Percentiles rank a stretch among this genome's conserved stretches.
Evolutionary conservation across 169 alveolate species (phyloP).

Genomic region (Cryptosporidium viatorum): DNA sequence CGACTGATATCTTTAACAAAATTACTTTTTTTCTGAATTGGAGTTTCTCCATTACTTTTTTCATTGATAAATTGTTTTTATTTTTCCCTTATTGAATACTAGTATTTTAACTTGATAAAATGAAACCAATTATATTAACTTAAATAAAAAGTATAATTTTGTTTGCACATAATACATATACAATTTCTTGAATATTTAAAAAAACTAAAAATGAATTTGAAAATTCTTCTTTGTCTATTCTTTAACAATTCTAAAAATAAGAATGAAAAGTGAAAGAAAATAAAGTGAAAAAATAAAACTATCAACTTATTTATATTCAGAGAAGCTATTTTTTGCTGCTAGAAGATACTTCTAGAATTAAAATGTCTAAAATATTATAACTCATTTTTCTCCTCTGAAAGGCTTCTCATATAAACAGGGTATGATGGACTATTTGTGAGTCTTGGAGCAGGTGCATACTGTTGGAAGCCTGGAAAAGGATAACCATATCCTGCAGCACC

Average conservation of each 20-base stretch:
- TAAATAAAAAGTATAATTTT: too few relatives aligned
- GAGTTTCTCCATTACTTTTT: too few relatives aligned
- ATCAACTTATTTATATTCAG: not conserved
- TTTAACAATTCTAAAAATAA: not conserved
- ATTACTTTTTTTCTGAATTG: too few relatives aligned
- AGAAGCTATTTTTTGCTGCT: not conserved
- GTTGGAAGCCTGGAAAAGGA: slow-evolving; percentile 74
- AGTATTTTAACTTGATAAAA: too few relatives aligned
- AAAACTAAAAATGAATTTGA: not conserved
- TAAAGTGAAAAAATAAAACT: not conserved
- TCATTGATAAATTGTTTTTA: too few relatives aligned
- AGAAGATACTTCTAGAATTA: not conserved
- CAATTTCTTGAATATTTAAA: not conserved
- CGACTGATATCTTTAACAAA: not conserved
- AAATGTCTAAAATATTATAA: not conserved
- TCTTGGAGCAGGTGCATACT: slow-evolving; percentile 74
- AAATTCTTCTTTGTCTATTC: not conserved
- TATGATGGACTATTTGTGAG: slow-evolving; percentile 45
- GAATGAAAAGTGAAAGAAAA: not conserved
- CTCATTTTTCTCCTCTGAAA: slow-evolving; percentile 31
- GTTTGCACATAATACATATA: too few relatives aligned
- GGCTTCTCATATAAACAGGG: slow-evolving; percentile 72
- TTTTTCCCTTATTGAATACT: too few relatives aligned
- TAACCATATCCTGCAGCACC: slow-evolving; percentile 75
- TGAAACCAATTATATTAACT: too few relatives aligned